Evolutionary conservation across 352 stramenopile genomes (phyloP).

Genomic region (Phytopythium helicoides): DNA sequence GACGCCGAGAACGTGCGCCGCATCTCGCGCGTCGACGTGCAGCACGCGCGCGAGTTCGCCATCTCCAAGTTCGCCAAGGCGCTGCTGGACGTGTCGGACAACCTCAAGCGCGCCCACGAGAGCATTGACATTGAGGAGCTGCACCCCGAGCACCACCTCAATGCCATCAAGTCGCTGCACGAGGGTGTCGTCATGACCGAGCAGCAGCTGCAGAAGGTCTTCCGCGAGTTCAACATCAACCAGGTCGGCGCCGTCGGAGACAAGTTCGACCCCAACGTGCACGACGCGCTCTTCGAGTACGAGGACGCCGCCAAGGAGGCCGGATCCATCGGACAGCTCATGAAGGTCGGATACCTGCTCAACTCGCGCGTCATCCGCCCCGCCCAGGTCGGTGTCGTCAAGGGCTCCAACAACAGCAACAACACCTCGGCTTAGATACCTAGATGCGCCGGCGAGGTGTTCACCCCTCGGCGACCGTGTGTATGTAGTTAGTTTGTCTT

Average conservation of each 20-base stretch:
- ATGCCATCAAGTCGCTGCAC: constrained; percentile 71
- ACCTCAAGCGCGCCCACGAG: constrained; percentile 94
- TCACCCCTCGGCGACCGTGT: no score
- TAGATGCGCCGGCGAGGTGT: no score
- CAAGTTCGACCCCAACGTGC: constrained; percentile 97
- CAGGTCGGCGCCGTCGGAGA: constrained; percentile 93
- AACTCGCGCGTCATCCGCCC: constrained; percentile 95
- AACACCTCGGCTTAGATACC: constrained; percentile 16
- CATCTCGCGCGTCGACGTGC: constrained; percentile 93
- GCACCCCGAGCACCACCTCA: constrained; percentile 63
- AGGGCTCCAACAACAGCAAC: constrained; percentile 30
- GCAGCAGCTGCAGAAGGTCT: constrained; percentile 95
- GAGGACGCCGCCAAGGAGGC: constrained; percentile 85
- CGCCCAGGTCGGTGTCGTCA: constrained; percentile 94
- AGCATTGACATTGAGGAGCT: constrained; percentile 78
- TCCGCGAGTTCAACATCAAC: constrained; percentile 89
- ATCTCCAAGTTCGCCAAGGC: constrained; percentile 97
- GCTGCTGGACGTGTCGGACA: constrained; percentile 97
- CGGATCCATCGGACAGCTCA: constrained; percentile 94
- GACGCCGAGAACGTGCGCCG: constrained; percentile 98
- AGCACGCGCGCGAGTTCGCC: constrained; percentile 92
- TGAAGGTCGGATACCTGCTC: constrained; percentile 96
- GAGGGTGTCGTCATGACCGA: constrained; percentile 95
- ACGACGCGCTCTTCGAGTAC: constrained; percentile 98
- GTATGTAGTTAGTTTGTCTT: background rate